Conservation (phyloP, 1,284 basidiomycete species). For the Moesziomyces sp. region DNA sequence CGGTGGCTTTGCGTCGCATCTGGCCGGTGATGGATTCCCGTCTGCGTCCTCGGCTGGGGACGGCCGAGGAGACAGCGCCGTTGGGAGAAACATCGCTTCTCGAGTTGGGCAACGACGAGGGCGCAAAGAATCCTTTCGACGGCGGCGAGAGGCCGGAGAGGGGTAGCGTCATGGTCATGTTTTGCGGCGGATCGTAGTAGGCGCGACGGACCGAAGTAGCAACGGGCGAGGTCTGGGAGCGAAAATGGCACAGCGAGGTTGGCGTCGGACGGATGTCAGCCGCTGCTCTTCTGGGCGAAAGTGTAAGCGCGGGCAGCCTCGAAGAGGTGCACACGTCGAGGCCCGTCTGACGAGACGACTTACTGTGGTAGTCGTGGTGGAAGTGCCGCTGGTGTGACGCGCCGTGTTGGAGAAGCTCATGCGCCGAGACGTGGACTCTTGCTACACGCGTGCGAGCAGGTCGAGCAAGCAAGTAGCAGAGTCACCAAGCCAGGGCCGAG, state of each 20-base stretch:
- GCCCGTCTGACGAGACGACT: constrained; percentile 6
- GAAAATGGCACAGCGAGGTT: neutral
- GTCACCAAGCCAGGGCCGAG: neutral
- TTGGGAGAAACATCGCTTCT: constrained; percentile 15
- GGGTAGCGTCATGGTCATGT: constrained; percentile 47
- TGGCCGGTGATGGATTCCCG: constrained; percentile 57
- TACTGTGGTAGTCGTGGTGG: constrained; percentile 30
- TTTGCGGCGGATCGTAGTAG: constrained; percentile 26
- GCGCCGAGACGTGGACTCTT: constrained; percentile 1
- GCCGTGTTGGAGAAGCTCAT: constrained; percentile 41
- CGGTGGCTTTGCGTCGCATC: constrained; percentile 52
- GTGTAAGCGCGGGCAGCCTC: too few relatives aligned
- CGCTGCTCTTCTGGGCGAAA: neutral
- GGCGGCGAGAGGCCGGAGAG: constrained; percentile 47
- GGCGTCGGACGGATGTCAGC: constrained; percentile 2
- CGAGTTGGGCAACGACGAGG: constrained; percentile 42
- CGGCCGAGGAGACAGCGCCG: constrained; percentile 44
- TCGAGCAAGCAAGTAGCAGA: neutral
- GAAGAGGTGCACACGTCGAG: too few relatives aligned
- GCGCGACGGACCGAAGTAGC: constrained; percentile 30
- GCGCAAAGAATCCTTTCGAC: constrained; percentile 49
- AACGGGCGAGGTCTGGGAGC: constrained; percentile 25
- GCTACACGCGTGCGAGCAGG: neutral
- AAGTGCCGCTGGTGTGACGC: constrained; percentile 27
- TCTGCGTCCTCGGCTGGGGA: constrained; percentile 52